A percentile compares a stretch with the other conserved stretches of the same genome.
Conservation (phyloP, 2,329 filamentous ascomycete species). For the Alternaria triticina region DNA sequence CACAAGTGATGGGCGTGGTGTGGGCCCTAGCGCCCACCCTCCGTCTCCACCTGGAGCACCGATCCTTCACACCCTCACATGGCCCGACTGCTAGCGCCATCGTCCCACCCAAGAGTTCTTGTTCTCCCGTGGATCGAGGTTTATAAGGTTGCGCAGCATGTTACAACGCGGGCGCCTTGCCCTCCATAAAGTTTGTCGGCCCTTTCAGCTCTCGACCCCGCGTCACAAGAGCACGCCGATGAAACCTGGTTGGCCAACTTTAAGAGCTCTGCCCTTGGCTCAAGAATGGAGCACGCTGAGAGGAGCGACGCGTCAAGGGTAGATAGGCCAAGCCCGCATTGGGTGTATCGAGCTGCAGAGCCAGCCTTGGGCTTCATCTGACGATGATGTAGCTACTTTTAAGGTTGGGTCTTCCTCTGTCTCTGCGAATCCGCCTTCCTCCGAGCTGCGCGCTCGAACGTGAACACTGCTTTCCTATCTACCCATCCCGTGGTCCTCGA, state of each 20-base stretch:
- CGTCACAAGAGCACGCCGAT: slow-evolving; percentile 26
- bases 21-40: background rate
- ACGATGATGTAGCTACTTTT: slow-evolving; percentile 19
- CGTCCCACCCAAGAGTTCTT: background rate
- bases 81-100: background rate
- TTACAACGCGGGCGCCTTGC: background rate
- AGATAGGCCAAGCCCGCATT: slow-evolving; percentile 18
- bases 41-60: background rate
- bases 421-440: slow-evolving; percentile 3
- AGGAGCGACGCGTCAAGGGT: slow-evolving; percentile 7
- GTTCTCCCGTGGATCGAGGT: background rate
- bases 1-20: background rate
- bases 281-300: slow-evolving; percentile 13
- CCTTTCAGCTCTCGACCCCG: slow-evolving; percentile 17
- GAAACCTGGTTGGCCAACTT: slow-evolving; percentile 19
- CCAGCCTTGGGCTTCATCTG: slow-evolving; percentile 21
- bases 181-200: slow-evolving; percentile 5
- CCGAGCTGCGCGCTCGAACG: slow-evolving; percentile 1
- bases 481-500: background rate
- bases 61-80: background rate
- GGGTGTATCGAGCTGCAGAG: slow-evolving; percentile 18
- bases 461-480: slow-evolving; percentile 8
- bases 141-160: slow-evolving; percentile 4
- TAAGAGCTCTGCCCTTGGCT: slow-evolving; percentile 18
- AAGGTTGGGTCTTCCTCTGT: background rate